Conservation (phyloP, 805 yeast genomes). For the Kodamaea kakaduensis region DNA sequence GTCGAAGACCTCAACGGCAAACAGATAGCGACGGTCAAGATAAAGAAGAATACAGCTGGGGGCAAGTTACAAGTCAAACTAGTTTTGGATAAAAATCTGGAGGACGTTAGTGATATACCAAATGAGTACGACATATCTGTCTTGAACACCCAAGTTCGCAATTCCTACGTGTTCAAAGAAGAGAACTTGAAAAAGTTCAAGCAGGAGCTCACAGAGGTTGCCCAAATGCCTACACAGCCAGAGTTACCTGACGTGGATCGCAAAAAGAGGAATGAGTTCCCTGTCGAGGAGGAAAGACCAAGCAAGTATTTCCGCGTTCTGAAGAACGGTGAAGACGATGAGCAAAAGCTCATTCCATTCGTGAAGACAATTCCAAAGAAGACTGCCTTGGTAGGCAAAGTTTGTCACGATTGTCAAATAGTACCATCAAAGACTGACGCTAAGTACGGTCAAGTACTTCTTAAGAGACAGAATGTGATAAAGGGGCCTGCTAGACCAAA, state of each 20-base stretch:
- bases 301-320: constrained; percentile 28
- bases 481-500: constrained; percentile 50
- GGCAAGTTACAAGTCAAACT: constrained; percentile 50
- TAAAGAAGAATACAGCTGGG: constrained; percentile 45
- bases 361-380: constrained; percentile 86
- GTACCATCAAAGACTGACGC: constrained; percentile 73
- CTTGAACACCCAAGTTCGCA: constrained; percentile 74
- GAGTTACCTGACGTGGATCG: constrained; percentile 31
- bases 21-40: constrained; percentile 75
- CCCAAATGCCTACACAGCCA: constrained; percentile 52
- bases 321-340: constrained; percentile 25
- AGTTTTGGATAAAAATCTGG: constrained; percentile 44
- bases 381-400: constrained; percentile 80
- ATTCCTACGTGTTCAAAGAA: constrained; percentile 85
- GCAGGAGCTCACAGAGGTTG: constrained; percentile 48
- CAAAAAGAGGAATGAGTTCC: constrained; percentile 13
- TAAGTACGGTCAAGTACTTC: constrained; percentile 60
- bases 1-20: constrained; percentile 60
- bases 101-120: constrained; percentile 51
- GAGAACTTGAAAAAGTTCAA: constrained; percentile 63
- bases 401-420: constrained; percentile 88
- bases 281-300: constrained; percentile 12
- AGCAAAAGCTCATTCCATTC: constrained; percentile 59
- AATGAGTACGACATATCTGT: constrained; percentile 78
- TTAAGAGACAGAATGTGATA: constrained; percentile 50